Conservation (phyloP, 441 rosid genomes). For the Erodium trifolium region DNA sequence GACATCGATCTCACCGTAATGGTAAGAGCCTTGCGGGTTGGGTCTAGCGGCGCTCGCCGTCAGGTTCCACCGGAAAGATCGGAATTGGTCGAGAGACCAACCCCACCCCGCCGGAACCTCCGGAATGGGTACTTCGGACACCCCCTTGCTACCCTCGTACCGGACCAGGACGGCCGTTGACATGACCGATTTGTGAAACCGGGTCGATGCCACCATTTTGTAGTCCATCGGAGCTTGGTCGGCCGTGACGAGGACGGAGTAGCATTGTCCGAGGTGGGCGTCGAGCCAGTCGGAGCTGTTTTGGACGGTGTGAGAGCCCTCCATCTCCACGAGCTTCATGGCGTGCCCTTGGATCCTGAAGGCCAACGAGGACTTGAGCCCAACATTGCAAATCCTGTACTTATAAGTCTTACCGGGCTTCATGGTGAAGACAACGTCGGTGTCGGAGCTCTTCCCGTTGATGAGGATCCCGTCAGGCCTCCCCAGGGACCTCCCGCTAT, state of each 20-base stretch:
- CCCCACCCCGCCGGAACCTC: neutral
- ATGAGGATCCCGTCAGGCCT: neutral
- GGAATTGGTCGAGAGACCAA: neutral
- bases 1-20: neutral
- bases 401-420: neutral
- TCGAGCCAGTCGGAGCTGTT: neutral
- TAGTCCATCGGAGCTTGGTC: neutral
- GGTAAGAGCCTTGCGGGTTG: neutral
- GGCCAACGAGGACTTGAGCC: neutral
- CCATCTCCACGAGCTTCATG: constrained; percentile 1
- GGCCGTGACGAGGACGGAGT: neutral
- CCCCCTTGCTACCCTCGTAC: neutral
- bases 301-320: neutral
- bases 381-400: neutral
- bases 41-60: neutral
- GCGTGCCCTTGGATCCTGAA: neutral
- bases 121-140: neutral
- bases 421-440: neutral
- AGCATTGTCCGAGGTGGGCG: neutral
- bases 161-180: neutral
- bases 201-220: neutral
- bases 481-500: neutral
- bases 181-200: neutral
- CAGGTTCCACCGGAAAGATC: constrained; percentile 4
- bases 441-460: neutral